Conservation (phyloP, 2,329 filamentous ascomycete genomes). For the Fusarium sp. region DNA sequence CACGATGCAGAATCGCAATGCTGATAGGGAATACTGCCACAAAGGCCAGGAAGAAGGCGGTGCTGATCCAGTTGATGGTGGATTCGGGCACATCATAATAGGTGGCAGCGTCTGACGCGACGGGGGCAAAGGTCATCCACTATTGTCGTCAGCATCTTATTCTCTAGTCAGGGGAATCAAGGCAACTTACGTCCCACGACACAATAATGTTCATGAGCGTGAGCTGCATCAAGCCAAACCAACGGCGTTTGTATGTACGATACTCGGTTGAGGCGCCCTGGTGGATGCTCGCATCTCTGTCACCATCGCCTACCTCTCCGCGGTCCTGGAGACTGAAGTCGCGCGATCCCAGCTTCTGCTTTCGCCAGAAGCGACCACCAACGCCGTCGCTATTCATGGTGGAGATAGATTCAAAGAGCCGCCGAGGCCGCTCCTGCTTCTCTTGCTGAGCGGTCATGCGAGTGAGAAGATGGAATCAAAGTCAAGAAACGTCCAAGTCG, state of each 20-base stretch:
- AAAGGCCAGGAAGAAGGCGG: constrained; percentile 89
- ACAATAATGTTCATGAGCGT: constrained; percentile 92
- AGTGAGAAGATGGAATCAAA: neutral
- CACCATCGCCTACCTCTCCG: constrained; percentile 39
- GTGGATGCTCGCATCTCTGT: constrained; percentile 45
- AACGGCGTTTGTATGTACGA: constrained; percentile 83
- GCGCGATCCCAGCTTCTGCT: constrained; percentile 49
- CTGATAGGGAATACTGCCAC: constrained; percentile 79
- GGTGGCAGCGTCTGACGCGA: constrained; percentile 79
- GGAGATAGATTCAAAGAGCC: constrained; percentile 18
- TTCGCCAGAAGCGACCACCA: constrained; percentile 51
- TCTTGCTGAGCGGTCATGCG: constrained; percentile 19
- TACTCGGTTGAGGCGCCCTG: constrained; percentile 54
- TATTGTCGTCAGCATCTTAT: constrained; percentile 37
- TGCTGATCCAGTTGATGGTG: constrained; percentile 94
- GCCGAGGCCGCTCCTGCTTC: constrained; percentile 12
- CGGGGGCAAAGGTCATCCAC: constrained; percentile 95
- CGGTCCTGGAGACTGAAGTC: constrained; percentile 50
- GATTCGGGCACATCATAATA: constrained; percentile 85
- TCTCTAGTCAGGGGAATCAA: constrained; percentile 3
- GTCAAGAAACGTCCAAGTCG: constrained; percentile 3
- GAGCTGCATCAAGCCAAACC: constrained; percentile 88
- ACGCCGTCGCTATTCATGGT: constrained; percentile 43
- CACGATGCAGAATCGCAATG: constrained; percentile 84
- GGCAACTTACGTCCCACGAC: constrained; percentile 88